phyloP scores from a whole-genome alignment of 345 rosid species.

The Nephelium lappaceum region DNA sequence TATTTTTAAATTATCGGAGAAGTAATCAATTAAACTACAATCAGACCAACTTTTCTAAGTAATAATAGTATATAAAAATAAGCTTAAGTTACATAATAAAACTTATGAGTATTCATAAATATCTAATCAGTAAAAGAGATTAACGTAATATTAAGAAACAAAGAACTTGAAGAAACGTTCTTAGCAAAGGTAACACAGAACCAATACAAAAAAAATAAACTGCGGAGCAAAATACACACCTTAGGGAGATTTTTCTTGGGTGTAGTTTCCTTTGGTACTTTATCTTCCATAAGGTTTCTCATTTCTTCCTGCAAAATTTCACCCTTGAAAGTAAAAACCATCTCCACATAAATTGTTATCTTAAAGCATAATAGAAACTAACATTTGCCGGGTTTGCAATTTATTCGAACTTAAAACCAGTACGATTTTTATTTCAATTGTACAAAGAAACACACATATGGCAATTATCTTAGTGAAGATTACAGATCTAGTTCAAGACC shows the following conservation, averaged over 20 bases:
- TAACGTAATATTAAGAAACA: not conserved
- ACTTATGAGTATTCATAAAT: not conserved
- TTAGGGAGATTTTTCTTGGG: constrained; percentile 56
- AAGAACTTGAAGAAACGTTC: not conserved
- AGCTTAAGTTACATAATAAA: not conserved
- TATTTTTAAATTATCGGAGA: not conserved
- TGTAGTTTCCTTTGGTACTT: constrained; percentile 21
- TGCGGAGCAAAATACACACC: constrained; percentile 44
- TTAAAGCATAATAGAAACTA: not conserved
- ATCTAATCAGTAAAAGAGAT: not conserved
- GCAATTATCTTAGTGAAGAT: not conserved
- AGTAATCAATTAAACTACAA: not conserved
- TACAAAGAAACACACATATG: not conserved
- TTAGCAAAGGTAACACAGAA: constrained; percentile 5
- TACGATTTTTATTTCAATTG: not conserved
- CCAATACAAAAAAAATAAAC: constrained; percentile 6
- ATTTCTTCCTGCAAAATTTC: constrained; percentile 51
- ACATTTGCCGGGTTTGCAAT: constrained; percentile 7
- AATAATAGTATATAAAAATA: not conserved
- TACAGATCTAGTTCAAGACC: not conserved
- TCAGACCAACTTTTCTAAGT: not conserved
- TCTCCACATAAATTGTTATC: not conserved
- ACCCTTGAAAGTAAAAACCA: not conserved
- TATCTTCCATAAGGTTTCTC: constrained; percentile 34
- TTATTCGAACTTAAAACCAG: not conserved